phyloP scores from a whole-genome alignment of 352 stramenopile genomes.

The Phytophthora brassicae region DNA sequence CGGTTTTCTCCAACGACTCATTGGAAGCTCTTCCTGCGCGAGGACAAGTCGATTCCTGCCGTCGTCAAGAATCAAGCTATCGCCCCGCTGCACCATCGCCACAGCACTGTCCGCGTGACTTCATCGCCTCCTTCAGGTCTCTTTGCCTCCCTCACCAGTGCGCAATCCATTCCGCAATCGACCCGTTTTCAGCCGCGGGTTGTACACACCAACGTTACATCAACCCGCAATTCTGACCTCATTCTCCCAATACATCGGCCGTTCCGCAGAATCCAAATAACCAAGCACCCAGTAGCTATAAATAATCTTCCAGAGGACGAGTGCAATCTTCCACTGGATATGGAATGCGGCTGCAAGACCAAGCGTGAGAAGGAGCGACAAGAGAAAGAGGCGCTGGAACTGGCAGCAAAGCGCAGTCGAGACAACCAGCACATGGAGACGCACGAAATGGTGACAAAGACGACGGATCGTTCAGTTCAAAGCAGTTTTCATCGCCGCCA shows the following conservation, averaged over 20 bases:
- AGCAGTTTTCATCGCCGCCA: conserved; percentile 83
- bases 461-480: conserved; percentile 32
- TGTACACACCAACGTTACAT: conserved; percentile 18
- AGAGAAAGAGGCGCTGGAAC: background rate
- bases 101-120: conserved; percentile 26
- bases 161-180: conserved; percentile 5
- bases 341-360: background rate
- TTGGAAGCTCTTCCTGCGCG: conserved; percentile 31
- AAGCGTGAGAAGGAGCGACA: background rate
- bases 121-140: conserved; percentile 8
- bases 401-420: too few relatives aligned
- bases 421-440: conserved; percentile 8
- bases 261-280: background rate
- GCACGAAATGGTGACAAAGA: conserved; percentile 7
- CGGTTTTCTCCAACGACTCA: conserved; percentile 30
- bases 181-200: conserved; percentile 18
- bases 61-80: conserved; percentile 12
- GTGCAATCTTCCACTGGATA: background rate
- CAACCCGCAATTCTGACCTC: conserved; percentile 1
- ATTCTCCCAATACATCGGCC: conserved; percentile 23
- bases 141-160: conserved; percentile 19
- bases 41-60: conserved; percentile 24
- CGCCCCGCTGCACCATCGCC: conserved; percentile 26
- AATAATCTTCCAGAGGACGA: background rate
- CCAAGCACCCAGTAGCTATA: background rate